A percentile compares a stretch with the other conserved stretches of the same genome.
phyloP scores from a whole-genome alignment of 495 filamentous ascomycete genomes.

The Trypethelium eluteriae region DNA sequence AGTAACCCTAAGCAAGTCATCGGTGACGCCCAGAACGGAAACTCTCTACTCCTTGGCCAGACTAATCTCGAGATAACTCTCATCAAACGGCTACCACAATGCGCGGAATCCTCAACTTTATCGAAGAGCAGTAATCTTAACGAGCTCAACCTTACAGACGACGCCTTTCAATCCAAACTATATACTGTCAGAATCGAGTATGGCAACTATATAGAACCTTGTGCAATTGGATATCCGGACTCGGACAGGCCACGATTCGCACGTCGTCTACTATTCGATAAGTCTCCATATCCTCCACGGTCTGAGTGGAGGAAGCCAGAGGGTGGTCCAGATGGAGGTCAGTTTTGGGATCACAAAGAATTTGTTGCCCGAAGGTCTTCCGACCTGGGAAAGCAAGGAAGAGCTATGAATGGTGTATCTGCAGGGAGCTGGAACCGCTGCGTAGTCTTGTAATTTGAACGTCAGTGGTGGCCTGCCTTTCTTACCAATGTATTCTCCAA shows the following conservation, averaged over 20 bases:
- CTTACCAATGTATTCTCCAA: too few relatives aligned
- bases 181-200: conserved; percentile 30
- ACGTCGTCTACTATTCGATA: conserved; percentile 30
- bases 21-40: conserved; percentile 7
- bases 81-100: conserved; percentile 17
- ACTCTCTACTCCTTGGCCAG: conserved; percentile 24
- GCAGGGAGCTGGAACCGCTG: conserved; percentile 19
- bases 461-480: background rate
- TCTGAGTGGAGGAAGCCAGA: conserved; percentile 27
- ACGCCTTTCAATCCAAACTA: conserved; percentile 26
- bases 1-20: conserved; percentile 16
- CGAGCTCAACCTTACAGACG: conserved; percentile 26
- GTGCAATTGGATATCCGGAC: conserved; percentile 7
- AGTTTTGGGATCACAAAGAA: conserved; percentile 28
- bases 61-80: conserved; percentile 30
- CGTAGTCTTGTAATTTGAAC: background rate
- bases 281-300: conserved; percentile 30
- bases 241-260: conserved; percentile 19
- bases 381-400: background rate
- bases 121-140: conserved; percentile 17
- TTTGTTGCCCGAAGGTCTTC: conserved; percentile 15
- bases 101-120: background rate
- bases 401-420: conserved; percentile 13
- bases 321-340: conserved; percentile 21
- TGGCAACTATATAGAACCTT: conserved; percentile 28